These are phyloP conservation scores for Luffa aegyptiaca DNA, from an alignment of 306 rosid genomes.

Conservation along the genomic window DNA sequence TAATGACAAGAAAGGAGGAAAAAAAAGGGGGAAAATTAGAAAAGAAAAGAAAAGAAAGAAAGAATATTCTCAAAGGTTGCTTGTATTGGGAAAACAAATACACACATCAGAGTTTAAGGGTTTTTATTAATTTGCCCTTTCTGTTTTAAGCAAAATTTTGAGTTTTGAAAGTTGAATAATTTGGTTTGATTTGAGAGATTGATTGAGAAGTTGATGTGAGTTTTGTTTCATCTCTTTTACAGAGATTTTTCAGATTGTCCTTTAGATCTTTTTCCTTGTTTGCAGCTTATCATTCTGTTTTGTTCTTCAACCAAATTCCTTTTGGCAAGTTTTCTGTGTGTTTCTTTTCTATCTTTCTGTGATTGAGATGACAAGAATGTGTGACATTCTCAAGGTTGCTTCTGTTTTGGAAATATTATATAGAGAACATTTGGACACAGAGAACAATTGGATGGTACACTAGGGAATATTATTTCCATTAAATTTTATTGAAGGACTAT, in stretches of 20 bases:
- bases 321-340: neutral
- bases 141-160: neutral
- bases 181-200: neutral
- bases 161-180: constrained; percentile 1
- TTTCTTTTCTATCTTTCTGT: neutral
- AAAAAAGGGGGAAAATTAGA: neutral
- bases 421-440: neutral
- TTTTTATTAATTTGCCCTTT: neutral
- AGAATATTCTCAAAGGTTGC: neutral
- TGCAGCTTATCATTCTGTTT: neutral
- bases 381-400: constrained; percentile 1
- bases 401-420: constrained; percentile 2
- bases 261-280: neutral
- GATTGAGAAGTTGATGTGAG: neutral
- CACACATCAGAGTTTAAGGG: neutral
- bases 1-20: neutral
- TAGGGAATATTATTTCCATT: neutral
- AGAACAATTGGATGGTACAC: neutral
- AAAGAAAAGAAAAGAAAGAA: neutral
- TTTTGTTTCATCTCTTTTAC: neutral
- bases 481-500: neutral
- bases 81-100: constrained; percentile 1
- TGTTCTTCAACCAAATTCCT: constrained; percentile 1
- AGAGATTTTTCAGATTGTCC: neutral
- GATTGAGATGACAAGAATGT: constrained; percentile 5